Base-by-base conservation (phyloP, 345 rosid genomes). In the Gossypium mustelinum region DNA sequence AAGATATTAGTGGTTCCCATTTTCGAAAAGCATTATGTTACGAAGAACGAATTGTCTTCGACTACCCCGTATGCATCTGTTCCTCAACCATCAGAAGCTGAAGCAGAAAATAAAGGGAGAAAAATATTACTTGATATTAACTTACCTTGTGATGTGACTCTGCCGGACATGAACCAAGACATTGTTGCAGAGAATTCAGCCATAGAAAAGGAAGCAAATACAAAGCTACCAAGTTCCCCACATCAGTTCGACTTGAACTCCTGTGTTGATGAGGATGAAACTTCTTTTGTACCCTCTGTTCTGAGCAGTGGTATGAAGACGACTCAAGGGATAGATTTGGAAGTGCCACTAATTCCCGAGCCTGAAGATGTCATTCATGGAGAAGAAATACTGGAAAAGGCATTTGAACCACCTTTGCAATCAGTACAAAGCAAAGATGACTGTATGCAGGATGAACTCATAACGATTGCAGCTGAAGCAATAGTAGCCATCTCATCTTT, bases 221-320 rank as follows among this genome's bases (percentile, higher is more conserved):
- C 74, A 34, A 88, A 79, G 70, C 75, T 74, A 12, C 70, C 78
- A 64, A 75, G 79, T 79, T 66, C 70, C 78, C 84, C 87, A 76
- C 81, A 77, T 76, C 75, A 79, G 12, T 83, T 94, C 79, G 98
- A 94, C 85, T 81, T 94, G 86, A 92, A 94, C 76, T 76, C 82
- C 8, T 87, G 88, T 74, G 72, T 87, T 59, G 80, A 73, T 2
- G 97, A 89, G 83, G 94, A 89, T 81, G 97, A 89, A 79, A 78
- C 83, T 83, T 79, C 86, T 62, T 78, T 79, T 64, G 34, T 70
- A 48, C 72, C 87, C 74, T 68, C 78, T 51, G 82, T 44, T 59
- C 79, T 76, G 22, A 75, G 79, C 72, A 76, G 73, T 39, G 60
- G 47, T 61, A 81, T 70, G 81, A 90, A 82, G 85, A 66, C 51